Evolutionary conservation across 2,329 filamentous ascomycete species (phyloP), one percentile per base, ranked within the genome.

Genomic region (Lachnellula suecica): DNA sequence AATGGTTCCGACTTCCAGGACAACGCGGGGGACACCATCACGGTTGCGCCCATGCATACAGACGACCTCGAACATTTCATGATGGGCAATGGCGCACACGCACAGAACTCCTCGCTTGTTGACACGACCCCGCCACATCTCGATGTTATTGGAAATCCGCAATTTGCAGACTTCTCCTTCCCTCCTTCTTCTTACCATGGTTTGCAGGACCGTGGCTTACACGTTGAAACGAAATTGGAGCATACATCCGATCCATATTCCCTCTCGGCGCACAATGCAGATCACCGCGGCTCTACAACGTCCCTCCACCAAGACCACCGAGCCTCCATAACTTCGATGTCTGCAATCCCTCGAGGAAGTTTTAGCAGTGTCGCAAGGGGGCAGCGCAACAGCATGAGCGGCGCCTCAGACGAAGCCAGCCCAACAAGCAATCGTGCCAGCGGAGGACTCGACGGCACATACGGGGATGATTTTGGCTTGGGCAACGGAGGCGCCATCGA

Each of bases 381-480:
- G 15, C 60, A 59, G 23, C 54, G 61, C 22, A 62, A 63, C 43
- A 47, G 45, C 37, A 41, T 64, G 6, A 66, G 64, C 46, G 63
- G 53, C 44, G 64, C 57, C 3, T 69, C 66, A n/a, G 66, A 66
- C n/a, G 63, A 59, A 40, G 64, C 63, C 27, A 69, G 66, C 42
- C 65, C 66, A 7, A 56, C 56, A 4, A 64, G 65, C 45, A 66
- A 62, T 52, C 63, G 63, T 27, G 57, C 58, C 23, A 51, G 52
- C 29, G 60, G 57, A 44, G 58, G 55, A 22, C 45, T 66, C 15
- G 60, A 65, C 41, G 57, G 62, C 24, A 52, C 51, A 48, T 65
- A 62, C 45, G 52, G 42, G 15, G 82, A 86, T 63, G 83, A 85
- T 47, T 85, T 85, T 58, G 81, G 79, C 9, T 67, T 83, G 31